Conservation (phyloP, 2,329 filamentous ascomycete genomes). For the Cercospora canescens region DNA sequence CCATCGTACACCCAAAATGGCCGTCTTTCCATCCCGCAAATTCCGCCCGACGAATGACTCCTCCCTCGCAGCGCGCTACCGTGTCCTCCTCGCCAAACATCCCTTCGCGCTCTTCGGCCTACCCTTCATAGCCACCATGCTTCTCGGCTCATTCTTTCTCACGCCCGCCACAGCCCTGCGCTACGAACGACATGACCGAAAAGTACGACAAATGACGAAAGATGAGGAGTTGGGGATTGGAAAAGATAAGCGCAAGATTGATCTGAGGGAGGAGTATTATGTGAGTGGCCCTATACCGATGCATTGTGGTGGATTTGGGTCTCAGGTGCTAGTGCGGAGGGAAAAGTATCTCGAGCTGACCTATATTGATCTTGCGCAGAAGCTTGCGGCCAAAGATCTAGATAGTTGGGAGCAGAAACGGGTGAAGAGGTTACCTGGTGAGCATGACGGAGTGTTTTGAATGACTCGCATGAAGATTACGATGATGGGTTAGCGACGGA, state of each 20-base stretch:
- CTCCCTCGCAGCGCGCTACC: slow-evolving; percentile 74
- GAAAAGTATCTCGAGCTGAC: slow-evolving; percentile 1
- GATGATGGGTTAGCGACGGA: neutral
- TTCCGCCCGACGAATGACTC: slow-evolving; percentile 69
- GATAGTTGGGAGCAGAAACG: slow-evolving; percentile 98
- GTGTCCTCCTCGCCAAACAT: slow-evolving; percentile 69
- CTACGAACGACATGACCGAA: slow-evolving; percentile 90
- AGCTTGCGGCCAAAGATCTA: slow-evolving; percentile 81
- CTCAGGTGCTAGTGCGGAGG: no score
- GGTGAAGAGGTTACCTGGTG: slow-evolving; percentile 84
- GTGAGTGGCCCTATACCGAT: slow-evolving; percentile 54
- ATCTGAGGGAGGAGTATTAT: slow-evolving; percentile 84
- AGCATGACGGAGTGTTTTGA: slow-evolving; percentile 80
- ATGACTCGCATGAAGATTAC: neutral
- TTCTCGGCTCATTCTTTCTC: slow-evolving; percentile 89
- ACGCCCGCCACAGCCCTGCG: slow-evolving; percentile 91
- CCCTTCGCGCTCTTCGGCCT: slow-evolving; percentile 93
- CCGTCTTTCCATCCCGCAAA: slow-evolving; percentile 38
- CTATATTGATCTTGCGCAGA: slow-evolving; percentile 49
- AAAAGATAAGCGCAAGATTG: slow-evolving; percentile 68
- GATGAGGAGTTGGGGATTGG: slow-evolving; percentile 86
- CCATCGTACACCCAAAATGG: slow-evolving; percentile 27
- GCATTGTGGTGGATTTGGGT: neutral
- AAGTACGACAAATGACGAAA: slow-evolving; percentile 78
- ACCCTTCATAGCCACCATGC: slow-evolving; percentile 86